Conservation (phyloP, 305 asterid genomes). For the Solanum hybrid region DNA sequence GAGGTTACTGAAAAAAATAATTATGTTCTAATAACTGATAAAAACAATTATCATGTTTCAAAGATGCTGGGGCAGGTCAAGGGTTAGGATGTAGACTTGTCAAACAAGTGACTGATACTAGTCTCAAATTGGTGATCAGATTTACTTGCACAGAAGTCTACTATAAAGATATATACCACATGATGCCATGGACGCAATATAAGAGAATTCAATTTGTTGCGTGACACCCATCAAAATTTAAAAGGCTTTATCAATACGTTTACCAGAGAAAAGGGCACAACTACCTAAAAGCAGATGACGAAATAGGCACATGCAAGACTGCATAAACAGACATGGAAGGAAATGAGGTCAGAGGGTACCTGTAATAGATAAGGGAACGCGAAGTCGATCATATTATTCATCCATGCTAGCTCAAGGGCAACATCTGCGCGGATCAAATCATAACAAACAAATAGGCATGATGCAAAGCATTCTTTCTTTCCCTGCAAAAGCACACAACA, state of each 20-base stretch:
- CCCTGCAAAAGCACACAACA: slow-evolving; percentile 49
- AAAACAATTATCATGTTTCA: neutral
- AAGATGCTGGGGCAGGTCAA: neutral
- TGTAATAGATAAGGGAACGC: slow-evolving; percentile 94
- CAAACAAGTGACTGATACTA: neutral
- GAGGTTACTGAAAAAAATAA: neutral
- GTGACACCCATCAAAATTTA: neutral
- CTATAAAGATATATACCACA: neutral
- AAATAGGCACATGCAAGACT: neutral
- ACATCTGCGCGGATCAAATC: slow-evolving; percentile 90
- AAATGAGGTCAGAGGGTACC: slow-evolving; percentile 28
- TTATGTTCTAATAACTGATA: neutral
- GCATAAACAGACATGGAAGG: neutral
- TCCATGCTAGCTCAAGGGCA: slow-evolving; percentile 98
- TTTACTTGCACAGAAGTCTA: neutral
- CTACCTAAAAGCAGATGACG: neutral
- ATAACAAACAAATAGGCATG: slow-evolving; percentile 97
- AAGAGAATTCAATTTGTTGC: neutral
- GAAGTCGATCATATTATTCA: slow-evolving; percentile 90
- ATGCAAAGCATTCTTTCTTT: slow-evolving; percentile 96
- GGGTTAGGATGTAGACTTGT: neutral
- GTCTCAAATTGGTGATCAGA: neutral
- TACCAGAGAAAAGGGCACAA: neutral
- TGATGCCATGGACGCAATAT: neutral
- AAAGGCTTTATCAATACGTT: neutral